Evolutionary conservation across 306 rosid genomes (phyloP).

Genomic region (Rubus parviflorus): DNA sequence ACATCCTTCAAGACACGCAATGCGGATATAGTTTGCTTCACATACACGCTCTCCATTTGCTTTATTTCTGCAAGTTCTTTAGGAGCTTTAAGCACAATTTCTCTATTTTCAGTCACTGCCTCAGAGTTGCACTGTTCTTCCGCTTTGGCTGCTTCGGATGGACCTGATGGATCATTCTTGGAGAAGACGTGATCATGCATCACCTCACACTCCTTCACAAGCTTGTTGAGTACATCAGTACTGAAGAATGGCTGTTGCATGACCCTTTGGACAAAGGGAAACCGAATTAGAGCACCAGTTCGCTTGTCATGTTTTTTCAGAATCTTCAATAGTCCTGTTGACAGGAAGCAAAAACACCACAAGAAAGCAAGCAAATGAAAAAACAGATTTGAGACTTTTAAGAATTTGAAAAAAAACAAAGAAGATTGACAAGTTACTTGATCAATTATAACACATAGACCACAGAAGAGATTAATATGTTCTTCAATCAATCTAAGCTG

Average conservation of each 20-base stretch:
- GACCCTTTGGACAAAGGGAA: constrained; percentile 76
- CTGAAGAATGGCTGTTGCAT: constrained; percentile 81
- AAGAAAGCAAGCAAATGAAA: neutral
- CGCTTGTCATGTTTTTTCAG: constrained; percentile 88
- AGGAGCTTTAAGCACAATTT: constrained; percentile 42
- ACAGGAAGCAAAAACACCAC: constrained; percentile 1
- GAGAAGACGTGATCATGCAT: constrained; percentile 63
- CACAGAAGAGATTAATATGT: neutral
- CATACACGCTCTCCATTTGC: constrained; percentile 63
- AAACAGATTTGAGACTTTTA: neutral
- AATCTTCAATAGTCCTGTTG: constrained; percentile 72
- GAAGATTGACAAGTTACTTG: neutral
- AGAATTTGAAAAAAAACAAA: neutral
- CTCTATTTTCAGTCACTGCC: constrained; percentile 30
- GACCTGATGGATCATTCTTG: constrained; percentile 33
- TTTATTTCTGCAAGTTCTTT: constrained; percentile 67
- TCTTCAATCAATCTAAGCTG: neutral
- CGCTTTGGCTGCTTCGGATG: constrained; percentile 32
- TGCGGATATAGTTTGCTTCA: constrained; percentile 62
- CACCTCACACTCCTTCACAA: constrained; percentile 75
- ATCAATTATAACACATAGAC: neutral
- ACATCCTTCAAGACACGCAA: constrained; percentile 60
- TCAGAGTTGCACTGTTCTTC: constrained; percentile 38
- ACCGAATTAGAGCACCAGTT: constrained; percentile 66
- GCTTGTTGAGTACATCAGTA: constrained; percentile 65